Evolutionary conservation across 257 asterid genomes (phyloP).

Genomic region (Solanum sejunctum): DNA sequence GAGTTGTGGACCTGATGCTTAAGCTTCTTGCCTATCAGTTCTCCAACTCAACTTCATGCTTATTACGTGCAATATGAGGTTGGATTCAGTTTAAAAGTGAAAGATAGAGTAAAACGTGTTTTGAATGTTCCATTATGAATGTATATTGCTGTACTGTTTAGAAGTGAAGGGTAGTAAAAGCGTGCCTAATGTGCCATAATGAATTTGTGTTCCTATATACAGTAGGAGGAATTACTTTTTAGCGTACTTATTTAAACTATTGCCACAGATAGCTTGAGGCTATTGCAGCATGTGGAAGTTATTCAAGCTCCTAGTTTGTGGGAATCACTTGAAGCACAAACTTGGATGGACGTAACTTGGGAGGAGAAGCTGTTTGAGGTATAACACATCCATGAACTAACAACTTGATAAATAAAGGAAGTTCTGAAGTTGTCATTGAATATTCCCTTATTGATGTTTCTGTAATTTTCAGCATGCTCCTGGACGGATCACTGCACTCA

Average conservation of each 20-base stretch:
- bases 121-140: not conserved
- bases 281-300: constrained; percentile 70
- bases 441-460: not conserved
- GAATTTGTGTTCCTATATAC: not conserved
- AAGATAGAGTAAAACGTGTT: not conserved
- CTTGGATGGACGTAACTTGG: constrained; percentile 66
- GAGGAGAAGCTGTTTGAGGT: constrained; percentile 69
- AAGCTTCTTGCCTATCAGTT: not conserved
- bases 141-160: not conserved
- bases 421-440: not conserved
- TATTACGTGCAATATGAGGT: not conserved
- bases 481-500: constrained; percentile 61
- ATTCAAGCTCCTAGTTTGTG: constrained; percentile 59
- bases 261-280: constrained; percentile 63
- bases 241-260: not conserved
- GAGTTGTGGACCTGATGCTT: not conserved
- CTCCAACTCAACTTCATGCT: not conserved
- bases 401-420: not conserved
- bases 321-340: constrained; percentile 39
- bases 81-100: not conserved
- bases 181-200: not conserved
- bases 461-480: constrained; percentile 44
- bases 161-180: not conserved
- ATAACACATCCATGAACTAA: not conserved
- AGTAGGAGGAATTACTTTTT: not conserved